These are phyloP conservation scores for Aspergillus sp. DNA, from an alignment of 2,329 filamentous ascomycete genomes.

Conservation along the genomic window DNA sequence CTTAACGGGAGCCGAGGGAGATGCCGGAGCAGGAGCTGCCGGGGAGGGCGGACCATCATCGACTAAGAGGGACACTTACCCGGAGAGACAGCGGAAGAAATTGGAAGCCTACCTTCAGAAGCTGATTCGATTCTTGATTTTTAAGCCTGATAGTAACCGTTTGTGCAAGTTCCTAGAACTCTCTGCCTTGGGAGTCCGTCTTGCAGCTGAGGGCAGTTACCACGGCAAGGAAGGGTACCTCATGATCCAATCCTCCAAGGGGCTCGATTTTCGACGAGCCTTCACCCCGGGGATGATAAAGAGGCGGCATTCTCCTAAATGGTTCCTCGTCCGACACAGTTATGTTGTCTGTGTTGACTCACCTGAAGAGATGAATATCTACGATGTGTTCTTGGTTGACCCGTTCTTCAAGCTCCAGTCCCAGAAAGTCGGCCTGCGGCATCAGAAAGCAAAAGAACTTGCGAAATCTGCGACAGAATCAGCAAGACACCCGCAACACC, in stretches of 20 bases:
- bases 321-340: slow-evolving; percentile 97
- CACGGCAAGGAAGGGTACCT: slow-evolving; percentile 96
- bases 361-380: slow-evolving; percentile 97
- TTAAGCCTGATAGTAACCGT: slow-evolving; percentile 90
- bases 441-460: slow-evolving; percentile 57
- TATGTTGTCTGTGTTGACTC: slow-evolving; percentile 99
- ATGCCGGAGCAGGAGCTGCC: slow-evolving; percentile 34
- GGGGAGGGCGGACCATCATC: slow-evolving; percentile 39
- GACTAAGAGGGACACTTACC: slow-evolving; percentile 59
- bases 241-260: slow-evolving; percentile 87
- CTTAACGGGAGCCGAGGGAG: slow-evolving; percentile 40
- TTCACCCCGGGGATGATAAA: slow-evolving; percentile 77
- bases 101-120: slow-evolving; percentile 88
- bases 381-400: slow-evolving; percentile 97
- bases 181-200: slow-evolving; percentile 86
- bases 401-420: slow-evolving; percentile 79
- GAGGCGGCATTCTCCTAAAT: slow-evolving; percentile 83
- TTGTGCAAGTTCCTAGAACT: slow-evolving; percentile 95
- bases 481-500: slow-evolving; percentile 67
- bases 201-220: slow-evolving; percentile 93
- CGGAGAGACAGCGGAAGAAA: slow-evolving; percentile 79
- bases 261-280: slow-evolving; percentile 79
- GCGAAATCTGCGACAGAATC: slow-evolving; percentile 65
- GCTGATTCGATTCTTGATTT: slow-evolving; percentile 96
- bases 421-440: slow-evolving; percentile 58